These are phyloP conservation scores for Annulohypoxylon moriforme DNA, from an alignment of 495 filamentous ascomycete species.

Conservation along the genomic window DNA sequence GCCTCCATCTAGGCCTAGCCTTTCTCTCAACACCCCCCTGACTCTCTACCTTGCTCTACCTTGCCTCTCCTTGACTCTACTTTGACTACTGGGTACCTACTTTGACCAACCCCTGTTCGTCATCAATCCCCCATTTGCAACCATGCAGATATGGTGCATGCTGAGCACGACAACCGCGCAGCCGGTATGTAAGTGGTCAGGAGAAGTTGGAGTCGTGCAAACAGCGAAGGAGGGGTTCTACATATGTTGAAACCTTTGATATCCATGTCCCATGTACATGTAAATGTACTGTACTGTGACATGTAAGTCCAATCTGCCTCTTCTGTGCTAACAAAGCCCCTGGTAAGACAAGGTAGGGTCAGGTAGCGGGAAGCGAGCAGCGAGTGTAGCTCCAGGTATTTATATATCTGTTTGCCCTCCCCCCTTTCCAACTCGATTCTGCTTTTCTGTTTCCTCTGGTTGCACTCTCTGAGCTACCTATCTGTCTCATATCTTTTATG, in stretches of 20 bases:
- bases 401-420: slow-evolving; percentile 34
- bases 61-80: slow-evolving; percentile 31
- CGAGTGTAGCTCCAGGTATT: no score
- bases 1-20: slow-evolving; percentile 35
- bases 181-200: slow-evolving; percentile 37
- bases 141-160: slow-evolving; percentile 21
- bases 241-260: slow-evolving; percentile 10
- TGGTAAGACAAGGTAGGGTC: slow-evolving; percentile 13
- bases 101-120: slow-evolving; percentile 14
- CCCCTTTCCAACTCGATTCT: slow-evolving; percentile 6
- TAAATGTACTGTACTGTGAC: background rate
- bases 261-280: slow-evolving; percentile 2
- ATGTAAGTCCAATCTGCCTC: background rate
- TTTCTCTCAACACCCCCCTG: background rate
- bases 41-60: slow-evolving; percentile 13
- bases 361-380: background rate
- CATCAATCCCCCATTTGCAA: slow-evolving; percentile 33
- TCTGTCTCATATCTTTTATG: slow-evolving; percentile 3
- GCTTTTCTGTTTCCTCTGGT: slow-evolving; percentile 30
- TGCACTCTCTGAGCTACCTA: slow-evolving; percentile 26
- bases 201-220: slow-evolving; percentile 30
- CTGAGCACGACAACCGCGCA: slow-evolving; percentile 30
- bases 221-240: slow-evolving; percentile 13
- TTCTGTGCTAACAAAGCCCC: slow-evolving; percentile 19
- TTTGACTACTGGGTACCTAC: background rate